Conservation (phyloP, 1,284 basidiomycete species). For the Sanghuangporus baumii region DNA sequence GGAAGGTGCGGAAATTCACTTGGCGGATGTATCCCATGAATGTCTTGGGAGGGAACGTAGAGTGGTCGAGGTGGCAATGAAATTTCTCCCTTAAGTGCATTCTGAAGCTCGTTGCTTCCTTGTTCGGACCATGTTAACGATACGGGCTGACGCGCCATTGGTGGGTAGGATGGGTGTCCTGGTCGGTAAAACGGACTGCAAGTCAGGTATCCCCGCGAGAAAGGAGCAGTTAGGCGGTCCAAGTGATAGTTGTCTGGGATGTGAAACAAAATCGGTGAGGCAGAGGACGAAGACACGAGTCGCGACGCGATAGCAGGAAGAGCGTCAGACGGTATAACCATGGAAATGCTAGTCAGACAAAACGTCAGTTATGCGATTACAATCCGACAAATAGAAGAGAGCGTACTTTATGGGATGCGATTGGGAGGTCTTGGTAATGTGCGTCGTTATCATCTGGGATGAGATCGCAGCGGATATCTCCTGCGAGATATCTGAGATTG, state of each 20-base stretch:
- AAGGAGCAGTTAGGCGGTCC: constrained; percentile 24
- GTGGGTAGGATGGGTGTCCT: constrained; percentile 2
- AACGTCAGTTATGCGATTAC: constrained; percentile 14
- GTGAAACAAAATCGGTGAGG: constrained; percentile 34
- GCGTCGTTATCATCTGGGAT: constrained; percentile 16
- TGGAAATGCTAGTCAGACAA: constrained; percentile 46
- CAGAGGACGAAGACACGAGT: constrained; percentile 28
- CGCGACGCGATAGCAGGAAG: constrained; percentile 53
- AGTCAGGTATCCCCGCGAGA: constrained; percentile 11
- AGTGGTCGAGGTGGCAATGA: constrained; percentile 3
- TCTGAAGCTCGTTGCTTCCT: constrained; percentile 9
- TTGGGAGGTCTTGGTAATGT: constrained; percentile 63
- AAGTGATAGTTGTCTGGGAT: constrained; percentile 30
- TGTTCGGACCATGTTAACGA: constrained; percentile 11
- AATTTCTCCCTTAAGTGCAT: constrained; percentile 3
- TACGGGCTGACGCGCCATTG: not conserved
- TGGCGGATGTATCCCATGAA: not conserved
- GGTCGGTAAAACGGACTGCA: constrained; percentile 7
- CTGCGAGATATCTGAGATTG: constrained; percentile 33
- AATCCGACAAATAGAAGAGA: not conserved
- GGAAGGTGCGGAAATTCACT: not conserved
- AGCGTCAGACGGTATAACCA: constrained; percentile 58
- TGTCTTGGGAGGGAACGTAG: constrained; percentile 12
- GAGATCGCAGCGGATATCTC: constrained; percentile 49
- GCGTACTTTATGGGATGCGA: constrained; percentile 81